Conservation (phyloP, 768 basidiomycete species). For the Holtermanniella nyarrowii region DNA sequence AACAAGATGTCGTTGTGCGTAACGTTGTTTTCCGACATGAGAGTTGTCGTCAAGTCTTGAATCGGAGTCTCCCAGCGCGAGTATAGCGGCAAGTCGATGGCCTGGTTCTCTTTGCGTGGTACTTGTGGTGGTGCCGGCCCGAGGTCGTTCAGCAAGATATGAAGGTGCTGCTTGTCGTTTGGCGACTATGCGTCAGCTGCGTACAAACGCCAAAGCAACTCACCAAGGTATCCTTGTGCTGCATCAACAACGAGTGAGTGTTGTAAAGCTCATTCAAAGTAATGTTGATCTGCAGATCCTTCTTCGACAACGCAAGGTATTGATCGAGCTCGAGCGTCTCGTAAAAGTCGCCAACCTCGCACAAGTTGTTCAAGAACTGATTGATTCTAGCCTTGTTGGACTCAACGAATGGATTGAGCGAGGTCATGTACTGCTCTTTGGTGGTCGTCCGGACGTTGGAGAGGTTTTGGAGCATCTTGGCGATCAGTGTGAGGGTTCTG, state of each 20-base stretch:
- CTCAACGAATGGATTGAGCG: constrained; percentile 95
- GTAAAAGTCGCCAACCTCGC: constrained; percentile 98
- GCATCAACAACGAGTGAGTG: constrained; percentile 87
- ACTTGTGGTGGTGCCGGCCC: constrained; percentile 89
- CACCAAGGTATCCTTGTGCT: constrained; percentile 90
- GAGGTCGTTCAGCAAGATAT: constrained; percentile 91
- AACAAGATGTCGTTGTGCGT: constrained; percentile 98
- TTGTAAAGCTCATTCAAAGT: constrained; percentile 98
- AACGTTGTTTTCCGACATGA: constrained; percentile 80
- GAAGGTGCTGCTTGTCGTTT: constrained; percentile 94
- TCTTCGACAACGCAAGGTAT: constrained; percentile 99
- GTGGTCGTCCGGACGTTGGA: constrained; percentile 98
- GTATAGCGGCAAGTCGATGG: constrained; percentile 82
- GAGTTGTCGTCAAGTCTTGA: constrained; percentile 88
- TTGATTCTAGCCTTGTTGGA: constrained; percentile 98
- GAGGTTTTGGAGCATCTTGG: constrained; percentile 98
- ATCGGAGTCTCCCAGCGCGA: constrained; percentile 99
- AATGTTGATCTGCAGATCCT: constrained; percentile 95
- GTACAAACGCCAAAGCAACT: constrained; percentile 32
- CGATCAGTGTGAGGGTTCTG: constrained; percentile 93
- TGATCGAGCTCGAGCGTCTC: constrained; percentile 99
- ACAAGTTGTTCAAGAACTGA: constrained; percentile 88
- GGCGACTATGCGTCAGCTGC: constrained; percentile 56
- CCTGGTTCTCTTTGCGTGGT: constrained; percentile 92
- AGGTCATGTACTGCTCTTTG: constrained; percentile 98